Evolutionary conservation across 805 yeast species (phyloP).

Genomic region (Saccharomycopsis fermentans): DNA sequence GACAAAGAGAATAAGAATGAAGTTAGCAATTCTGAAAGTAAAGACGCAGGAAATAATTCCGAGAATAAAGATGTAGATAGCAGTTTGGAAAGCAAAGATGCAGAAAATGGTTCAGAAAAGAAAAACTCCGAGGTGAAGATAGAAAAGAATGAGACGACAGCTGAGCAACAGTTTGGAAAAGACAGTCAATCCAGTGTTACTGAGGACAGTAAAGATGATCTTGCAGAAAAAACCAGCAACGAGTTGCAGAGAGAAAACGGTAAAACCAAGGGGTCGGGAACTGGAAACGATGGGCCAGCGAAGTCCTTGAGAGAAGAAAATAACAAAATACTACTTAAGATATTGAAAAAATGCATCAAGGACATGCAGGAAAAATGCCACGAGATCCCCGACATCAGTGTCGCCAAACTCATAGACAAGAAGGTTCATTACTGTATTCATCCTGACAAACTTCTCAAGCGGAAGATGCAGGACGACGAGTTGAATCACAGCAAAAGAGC

Average conservation of each 20-base stretch:
- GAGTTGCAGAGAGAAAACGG: constrained; percentile 7
- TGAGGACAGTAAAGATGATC: no score
- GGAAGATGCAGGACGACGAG: constrained; percentile 26
- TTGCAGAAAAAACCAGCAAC: constrained; percentile 3
- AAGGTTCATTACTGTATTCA: constrained; percentile 54
- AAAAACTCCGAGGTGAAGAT: constrained; percentile 8
- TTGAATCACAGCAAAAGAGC: constrained; percentile 4
- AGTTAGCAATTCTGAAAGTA: constrained; percentile 1
- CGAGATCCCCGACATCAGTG: constrained; percentile 28
- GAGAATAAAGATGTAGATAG: constrained; percentile 19
- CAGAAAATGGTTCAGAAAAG: constrained; percentile 1
- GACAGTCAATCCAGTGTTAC: no score
- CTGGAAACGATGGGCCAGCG: no score
- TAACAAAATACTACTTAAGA: constrained; percentile 35
- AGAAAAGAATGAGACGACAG: constrained; percentile 4
- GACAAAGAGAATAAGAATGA: constrained; percentile 8
- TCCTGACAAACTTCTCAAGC: constrained; percentile 44
- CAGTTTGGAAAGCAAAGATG: no score
- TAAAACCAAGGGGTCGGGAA: not conserved
- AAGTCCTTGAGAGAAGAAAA: constrained; percentile 19
- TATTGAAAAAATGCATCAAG: constrained; percentile 26
- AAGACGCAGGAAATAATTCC: constrained; percentile 14
- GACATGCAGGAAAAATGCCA: not conserved
- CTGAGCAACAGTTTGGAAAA: no score
- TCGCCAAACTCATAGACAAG: constrained; percentile 51